Percentiles rank a stretch among this genome's conserved stretches.
phyloP scores from a whole-genome alignment of 2,329 filamentous ascomycete species.

The Didymella exigua region DNA sequence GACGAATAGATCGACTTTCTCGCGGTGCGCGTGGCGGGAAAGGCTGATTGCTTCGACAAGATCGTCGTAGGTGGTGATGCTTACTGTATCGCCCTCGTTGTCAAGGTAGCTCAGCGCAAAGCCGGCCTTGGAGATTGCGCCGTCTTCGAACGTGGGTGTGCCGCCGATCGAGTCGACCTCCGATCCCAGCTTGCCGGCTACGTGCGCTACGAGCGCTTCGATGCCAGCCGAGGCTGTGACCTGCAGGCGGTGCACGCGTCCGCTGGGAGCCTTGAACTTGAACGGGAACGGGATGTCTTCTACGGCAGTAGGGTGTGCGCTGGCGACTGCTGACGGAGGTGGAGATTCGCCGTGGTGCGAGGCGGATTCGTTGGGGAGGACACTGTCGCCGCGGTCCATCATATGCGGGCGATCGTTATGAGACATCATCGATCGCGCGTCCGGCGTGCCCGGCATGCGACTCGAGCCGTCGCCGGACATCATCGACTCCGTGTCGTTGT shows the following conservation, averaged over 20 bases:
- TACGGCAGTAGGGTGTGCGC: conserved; percentile 59
- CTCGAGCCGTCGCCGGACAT: conserved; percentile 88
- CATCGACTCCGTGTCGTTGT: conserved; percentile 94
- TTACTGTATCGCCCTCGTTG: conserved; percentile 95
- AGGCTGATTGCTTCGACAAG: conserved; percentile 87
- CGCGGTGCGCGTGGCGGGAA: conserved; percentile 74
- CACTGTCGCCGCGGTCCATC: conserved; percentile 76
- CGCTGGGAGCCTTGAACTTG: conserved; percentile 98
- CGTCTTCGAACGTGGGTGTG: conserved; percentile 75
- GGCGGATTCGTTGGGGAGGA: conserved; percentile 91
- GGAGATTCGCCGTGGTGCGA: conserved; percentile 87
- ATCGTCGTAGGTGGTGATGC: conserved; percentile 94
- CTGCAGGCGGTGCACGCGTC: conserved; percentile 90
- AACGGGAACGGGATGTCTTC: conserved; percentile 87
- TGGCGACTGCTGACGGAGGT: conserved; percentile 66
- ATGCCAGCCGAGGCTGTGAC: conserved; percentile 81
- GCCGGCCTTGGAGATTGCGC: conserved; percentile 74
- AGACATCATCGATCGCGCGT: conserved; percentile 78
- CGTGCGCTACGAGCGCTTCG: conserved; percentile 74
- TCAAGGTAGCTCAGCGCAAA: conserved; percentile 96
- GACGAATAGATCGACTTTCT: conserved; percentile 97
- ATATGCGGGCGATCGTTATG: conserved; percentile 69
- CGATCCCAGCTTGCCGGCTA: conserved; percentile 81
- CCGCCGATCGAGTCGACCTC: conserved; percentile 88
- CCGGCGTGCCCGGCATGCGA: conserved; percentile 68